Conservation (phyloP, 2,329 filamentous ascomycete genomes). For the Chrysosporium keratinophilum region DNA sequence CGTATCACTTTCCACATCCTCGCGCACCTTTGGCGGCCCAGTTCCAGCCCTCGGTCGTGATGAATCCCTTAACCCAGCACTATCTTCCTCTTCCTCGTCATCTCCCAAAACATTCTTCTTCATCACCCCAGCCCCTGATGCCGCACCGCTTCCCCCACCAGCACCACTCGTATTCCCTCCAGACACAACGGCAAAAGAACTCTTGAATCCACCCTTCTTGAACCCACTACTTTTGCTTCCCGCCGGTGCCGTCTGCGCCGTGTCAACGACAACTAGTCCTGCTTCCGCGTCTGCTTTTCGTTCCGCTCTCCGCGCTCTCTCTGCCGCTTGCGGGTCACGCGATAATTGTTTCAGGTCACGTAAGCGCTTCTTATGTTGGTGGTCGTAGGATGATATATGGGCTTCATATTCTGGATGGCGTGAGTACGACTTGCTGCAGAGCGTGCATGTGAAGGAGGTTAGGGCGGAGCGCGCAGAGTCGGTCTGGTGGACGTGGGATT, state of each 20-base stretch:
- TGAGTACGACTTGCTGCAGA: constrained; percentile 89
- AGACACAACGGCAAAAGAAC: constrained; percentile 54
- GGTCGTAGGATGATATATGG: constrained; percentile 88
- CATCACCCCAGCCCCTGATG: constrained; percentile 17
- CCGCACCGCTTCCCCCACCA: constrained; percentile 12
- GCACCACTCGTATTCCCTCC: constrained; percentile 20
- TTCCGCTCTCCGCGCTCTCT: constrained; percentile 35
- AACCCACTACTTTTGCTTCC: constrained; percentile 38
- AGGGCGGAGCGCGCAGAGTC: constrained; percentile 63
- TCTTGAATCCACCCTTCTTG: constrained; percentile 76
- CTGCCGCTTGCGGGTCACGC: constrained; percentile 34
- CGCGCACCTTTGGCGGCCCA: constrained; percentile 23
- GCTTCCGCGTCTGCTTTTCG: constrained; percentile 36
- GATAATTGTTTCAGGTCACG: constrained; percentile 40
- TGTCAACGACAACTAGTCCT: constrained; percentile 30
- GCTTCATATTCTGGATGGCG: constrained; percentile 95
- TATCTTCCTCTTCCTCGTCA: constrained; percentile 32
- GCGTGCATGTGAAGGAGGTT: constrained; percentile 69
- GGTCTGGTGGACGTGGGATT: constrained; percentile 30
- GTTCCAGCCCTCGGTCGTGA: neutral
- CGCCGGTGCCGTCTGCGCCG: constrained; percentile 19
- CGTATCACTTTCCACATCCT: constrained; percentile 59
- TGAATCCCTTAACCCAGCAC: constrained; percentile 18
- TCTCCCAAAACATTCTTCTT: constrained; percentile 37
- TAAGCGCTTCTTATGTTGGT: constrained; percentile 71